A percentile compares a stretch with the other conserved stretches of the same genome.
These are phyloP conservation scores for Colletotrichum gigasporum DNA, from an alignment of 2,329 filamentous ascomycete species.

Conservation along the genomic window DNA sequence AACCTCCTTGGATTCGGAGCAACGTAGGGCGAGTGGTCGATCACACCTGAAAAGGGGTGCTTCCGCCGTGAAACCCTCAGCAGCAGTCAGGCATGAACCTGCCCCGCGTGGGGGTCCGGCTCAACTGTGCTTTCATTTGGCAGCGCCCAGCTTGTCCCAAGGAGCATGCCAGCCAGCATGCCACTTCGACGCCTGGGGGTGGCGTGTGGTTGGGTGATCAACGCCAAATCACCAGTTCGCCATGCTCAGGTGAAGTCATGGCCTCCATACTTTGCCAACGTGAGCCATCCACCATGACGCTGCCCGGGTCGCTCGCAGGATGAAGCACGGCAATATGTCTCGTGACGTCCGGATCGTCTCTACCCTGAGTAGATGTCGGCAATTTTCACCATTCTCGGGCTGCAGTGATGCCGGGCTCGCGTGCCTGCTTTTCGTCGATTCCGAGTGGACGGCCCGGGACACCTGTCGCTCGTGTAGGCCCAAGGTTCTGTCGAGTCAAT, in stretches of 20 bases:
- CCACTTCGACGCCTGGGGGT: slow-evolving; percentile 15
- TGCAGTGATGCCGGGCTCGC: neutral
- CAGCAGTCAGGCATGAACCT: slow-evolving; percentile 20
- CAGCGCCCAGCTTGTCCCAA: slow-evolving; percentile 10
- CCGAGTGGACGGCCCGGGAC: neutral
- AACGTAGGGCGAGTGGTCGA: slow-evolving; percentile 19
- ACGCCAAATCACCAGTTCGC: slow-evolving; percentile 12
- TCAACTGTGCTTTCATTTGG: slow-evolving; percentile 6
- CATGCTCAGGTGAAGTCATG: slow-evolving; percentile 22
- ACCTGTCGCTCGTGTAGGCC: neutral
- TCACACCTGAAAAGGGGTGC: slow-evolving; percentile 27
- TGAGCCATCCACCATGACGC: slow-evolving; percentile 12
- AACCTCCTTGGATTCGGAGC: slow-evolving; percentile 17
- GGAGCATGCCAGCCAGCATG: slow-evolving; percentile 25
- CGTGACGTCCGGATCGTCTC: neutral
- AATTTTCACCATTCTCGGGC: neutral
- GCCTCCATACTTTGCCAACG: neutral
- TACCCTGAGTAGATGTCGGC: no score
- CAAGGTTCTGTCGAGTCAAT: neutral
- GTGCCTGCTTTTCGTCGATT: neutral
- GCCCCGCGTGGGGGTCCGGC: slow-evolving; percentile 31
- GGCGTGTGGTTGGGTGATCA: slow-evolving; percentile 16
- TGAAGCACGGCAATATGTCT: neutral
- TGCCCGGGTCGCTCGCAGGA: slow-evolving; percentile 1
- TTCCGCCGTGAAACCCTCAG: slow-evolving; percentile 21